Evolutionary conservation across 257 asterid species (phyloP).

Genomic region (Solanum megistacrolobum): DNA sequence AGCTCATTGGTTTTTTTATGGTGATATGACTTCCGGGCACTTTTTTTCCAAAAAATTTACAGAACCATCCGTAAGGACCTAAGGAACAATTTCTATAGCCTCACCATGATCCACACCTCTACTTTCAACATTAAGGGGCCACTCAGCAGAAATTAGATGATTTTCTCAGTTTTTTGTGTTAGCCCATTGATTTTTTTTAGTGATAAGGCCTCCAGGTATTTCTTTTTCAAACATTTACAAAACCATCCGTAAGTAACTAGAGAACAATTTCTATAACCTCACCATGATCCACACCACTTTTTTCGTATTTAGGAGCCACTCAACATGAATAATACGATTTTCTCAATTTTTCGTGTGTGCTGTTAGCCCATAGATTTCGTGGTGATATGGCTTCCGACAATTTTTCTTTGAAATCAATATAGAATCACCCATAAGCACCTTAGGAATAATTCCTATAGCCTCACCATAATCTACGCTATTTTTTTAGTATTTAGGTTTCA

Average conservation of each 20-base stretch:
- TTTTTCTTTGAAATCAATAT: too few species aligned
- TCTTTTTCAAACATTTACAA: too few species aligned
- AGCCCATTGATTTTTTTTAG: neutral
- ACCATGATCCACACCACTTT: too few species aligned
- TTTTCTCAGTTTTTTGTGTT: neutral
- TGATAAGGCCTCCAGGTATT: neutral
- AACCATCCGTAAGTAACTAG: too few species aligned
- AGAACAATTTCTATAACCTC: too few species aligned
- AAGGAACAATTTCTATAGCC: neutral
- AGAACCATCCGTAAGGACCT: neutral
- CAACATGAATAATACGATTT: neutral
- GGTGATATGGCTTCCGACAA: neutral
- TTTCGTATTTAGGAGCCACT: too few species aligned
- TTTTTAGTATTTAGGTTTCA: neutral
- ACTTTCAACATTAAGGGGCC: neutral
- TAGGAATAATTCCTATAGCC: neutral
- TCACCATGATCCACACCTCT: neutral
- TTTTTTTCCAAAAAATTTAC: too few species aligned
- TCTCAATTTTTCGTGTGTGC: neutral
- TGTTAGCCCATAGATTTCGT: too few species aligned
- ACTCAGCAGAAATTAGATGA: too few species aligned
- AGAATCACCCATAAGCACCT: neutral
- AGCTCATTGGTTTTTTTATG: too few species aligned
- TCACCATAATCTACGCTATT: neutral
- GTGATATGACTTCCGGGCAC: neutral